Base-by-base conservation (phyloP, 495 filamentous ascomycete species). In the Hypoxylon perforatum region DNA sequence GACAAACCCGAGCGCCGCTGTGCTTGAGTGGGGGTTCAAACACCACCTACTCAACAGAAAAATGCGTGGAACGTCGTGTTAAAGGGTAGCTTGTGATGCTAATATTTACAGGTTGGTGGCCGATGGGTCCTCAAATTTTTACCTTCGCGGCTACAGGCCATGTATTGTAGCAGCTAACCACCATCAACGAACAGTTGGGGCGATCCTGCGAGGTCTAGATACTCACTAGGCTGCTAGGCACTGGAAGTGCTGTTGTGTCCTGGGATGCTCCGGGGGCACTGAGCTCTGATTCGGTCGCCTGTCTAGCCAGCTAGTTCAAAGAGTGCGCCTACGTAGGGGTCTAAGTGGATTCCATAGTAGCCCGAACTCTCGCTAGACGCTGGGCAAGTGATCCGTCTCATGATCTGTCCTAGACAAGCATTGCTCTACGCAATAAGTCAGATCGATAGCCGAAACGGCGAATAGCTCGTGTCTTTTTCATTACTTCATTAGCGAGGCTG, bases 341-440 rank as follows among this genome's bases (percentile, higher is more conserved):
- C 63, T 25, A 64, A n/a, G 57, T 62, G 57, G 57, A 63, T 66
- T 70, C 62, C 63, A 70, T 67, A 67, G 63, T 49, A 66, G 9
- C 62, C 67, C 57, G 61, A 61, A 39, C 46, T 55, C 49, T 64
- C 25, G 55, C 61, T 55, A 58, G 64, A 33, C 42, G 52, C 51
- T 57, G 52, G 64, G 57, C 46, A 57, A 52, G 52, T 62, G 57
- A 61, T 67, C 63, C 50, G 49, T 58, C 46, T 47, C 15, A 53
- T 28, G 44, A 46, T 51, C n/a, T 19, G 50, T 66, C 49, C 44
- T 59, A 61, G 63, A 56, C 56, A 49, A 61, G 30, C 48, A 39
- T 10, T 56, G 41, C 44, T 39, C 22, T 59, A 56, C 60, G 55
- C 52, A 63, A 69, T 64, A 62, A 58, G 57, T 54, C 55, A 67